A percentile compares a stretch with the other conserved stretches of the same genome.
phyloP scores from a whole-genome alignment of 192 early-diverging fungal genomes.

The Coemansia sp. region DNA sequence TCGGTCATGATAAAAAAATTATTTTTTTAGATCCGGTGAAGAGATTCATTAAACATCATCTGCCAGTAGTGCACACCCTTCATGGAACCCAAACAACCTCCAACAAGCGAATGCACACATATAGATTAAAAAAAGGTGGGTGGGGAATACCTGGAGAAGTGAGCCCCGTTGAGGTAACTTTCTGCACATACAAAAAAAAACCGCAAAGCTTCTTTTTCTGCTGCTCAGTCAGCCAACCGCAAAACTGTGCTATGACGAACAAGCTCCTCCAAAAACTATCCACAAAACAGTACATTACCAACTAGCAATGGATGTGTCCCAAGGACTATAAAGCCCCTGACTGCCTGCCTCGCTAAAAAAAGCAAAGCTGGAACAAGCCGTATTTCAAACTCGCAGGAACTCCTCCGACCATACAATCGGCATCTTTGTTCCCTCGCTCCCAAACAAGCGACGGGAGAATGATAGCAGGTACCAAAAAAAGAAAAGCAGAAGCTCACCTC shows the following conservation, averaged over 20 bases:
- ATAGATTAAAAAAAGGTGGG: constrained; percentile 34
- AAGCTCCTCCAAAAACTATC: too few species aligned
- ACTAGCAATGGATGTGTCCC: too few species aligned
- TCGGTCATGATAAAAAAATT: constrained; percentile 47
- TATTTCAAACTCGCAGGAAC: constrained; percentile 12
- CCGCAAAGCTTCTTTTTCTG: background rate
- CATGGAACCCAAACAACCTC: too few species aligned
- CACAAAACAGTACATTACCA: too few species aligned
- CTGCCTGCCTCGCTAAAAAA: background rate
- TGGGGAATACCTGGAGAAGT: constrained; percentile 57
- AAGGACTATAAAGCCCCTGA: constrained; percentile 1
- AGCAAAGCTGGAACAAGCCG: background rate
- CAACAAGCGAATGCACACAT: background rate
- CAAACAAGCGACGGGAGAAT: background rate
- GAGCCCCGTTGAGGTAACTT: constrained; percentile 60
- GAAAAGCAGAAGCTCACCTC: background rate
- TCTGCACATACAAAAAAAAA: background rate
- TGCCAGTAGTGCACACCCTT: too few species aligned
- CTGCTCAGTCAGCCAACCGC: constrained; percentile 41
- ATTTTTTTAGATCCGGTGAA: constrained; percentile 52
- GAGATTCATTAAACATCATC: constrained; percentile 58
- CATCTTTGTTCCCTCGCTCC: constrained; percentile 29
- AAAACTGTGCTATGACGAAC: constrained; percentile 62
- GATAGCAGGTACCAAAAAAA: background rate
- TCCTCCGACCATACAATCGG: background rate